Evolutionary conservation across 768 basidiomycete species (phyloP), one percentile per base, ranked within the genome.

Genomic region (Macrolepiota fuliginosa): DNA sequence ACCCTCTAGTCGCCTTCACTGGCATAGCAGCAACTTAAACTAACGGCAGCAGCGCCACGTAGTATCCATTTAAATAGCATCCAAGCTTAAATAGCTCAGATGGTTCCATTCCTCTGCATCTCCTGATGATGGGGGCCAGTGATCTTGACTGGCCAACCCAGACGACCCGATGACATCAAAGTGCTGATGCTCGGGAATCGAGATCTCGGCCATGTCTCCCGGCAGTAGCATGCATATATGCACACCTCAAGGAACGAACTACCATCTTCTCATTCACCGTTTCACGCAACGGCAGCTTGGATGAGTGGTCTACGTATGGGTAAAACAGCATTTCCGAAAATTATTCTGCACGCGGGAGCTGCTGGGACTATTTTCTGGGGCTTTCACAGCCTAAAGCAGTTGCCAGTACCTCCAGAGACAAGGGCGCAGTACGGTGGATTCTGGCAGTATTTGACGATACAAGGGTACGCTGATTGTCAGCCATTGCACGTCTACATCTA

Each of bases 381-480:
- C 7, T 80, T 70, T 59, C 56, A 66, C 2, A 69, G 69, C 39
- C 62, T 81, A 3, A 62, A 66, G 39, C 59, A 56, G 4, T 63
- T 78, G 11, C 57, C 63, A 17, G 62, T 75, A 4, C 67, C 71
- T 56, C 59, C 61, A 1, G 75, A 71, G 63, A 79, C 86, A 42
- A 59, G 62, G 1, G 58, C 65, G 2, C 84, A 83, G 66, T 83
- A 80, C 64, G 88, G 89, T 1, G 90, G 90, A 0, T 84, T 86
- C 65, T 81, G 80, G 51, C 88, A 88, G 70, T 94, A 83, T 68
- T 74, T 94, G 57, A 94, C 92, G 0, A 89, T 92, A 65, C 85
- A 91, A 72, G 90, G 89, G 91, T 87, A 63, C 19, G 81, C 68
- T 7, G 37, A 37, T 15, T 13, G 25, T 15, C 27, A 52, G 24